Conservation (phyloP, 2,329 filamentous ascomycete genomes). For the Sodiomyces alkalinus region DNA sequence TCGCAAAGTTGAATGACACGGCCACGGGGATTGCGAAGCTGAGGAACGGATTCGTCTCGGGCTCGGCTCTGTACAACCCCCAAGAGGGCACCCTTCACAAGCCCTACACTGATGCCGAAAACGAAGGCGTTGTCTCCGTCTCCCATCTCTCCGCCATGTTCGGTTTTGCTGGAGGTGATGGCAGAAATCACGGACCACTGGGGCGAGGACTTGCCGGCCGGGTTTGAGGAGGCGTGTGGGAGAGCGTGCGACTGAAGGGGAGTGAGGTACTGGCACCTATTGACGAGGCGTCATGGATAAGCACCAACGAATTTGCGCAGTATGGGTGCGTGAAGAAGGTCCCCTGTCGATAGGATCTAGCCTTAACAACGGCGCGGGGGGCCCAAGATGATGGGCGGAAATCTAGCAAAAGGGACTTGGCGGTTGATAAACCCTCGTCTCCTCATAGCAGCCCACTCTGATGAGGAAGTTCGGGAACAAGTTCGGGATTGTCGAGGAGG, state of each 20-base stretch:
- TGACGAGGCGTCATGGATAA: constrained; percentile 41
- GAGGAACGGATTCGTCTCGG: constrained; percentile 44
- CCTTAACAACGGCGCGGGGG: too few species aligned
- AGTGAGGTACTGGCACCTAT: constrained; percentile 29
- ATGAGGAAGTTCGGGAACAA: too few species aligned
- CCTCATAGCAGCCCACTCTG: too few species aligned
- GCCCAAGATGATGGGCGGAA: too few species aligned
- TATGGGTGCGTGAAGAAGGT: too few species aligned
- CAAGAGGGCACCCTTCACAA: constrained; percentile 32
- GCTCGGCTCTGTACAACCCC: constrained; percentile 34
- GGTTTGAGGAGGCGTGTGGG: constrained; percentile 37
- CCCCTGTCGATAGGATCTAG: too few species aligned
- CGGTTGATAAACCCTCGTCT: too few species aligned
- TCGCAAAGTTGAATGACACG: constrained; percentile 30
- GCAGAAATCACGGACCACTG: constrained; percentile 37
- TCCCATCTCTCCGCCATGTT: constrained; percentile 44
- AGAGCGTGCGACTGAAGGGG: constrained; percentile 22
- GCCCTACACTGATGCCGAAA: constrained; percentile 34
- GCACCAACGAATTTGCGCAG: constrained; percentile 39
- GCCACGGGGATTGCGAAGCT: constrained; percentile 35
- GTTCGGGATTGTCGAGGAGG: too few species aligned
- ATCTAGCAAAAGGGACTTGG: too few species aligned
- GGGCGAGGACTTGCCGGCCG: constrained; percentile 25
- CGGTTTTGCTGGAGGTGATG: constrained; percentile 40
- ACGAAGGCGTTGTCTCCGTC: constrained; percentile 33